A percentile compares a stretch with the other conserved stretches of the same genome.
Evolutionary conservation across 352 stramenopile species (phyloP).

Genomic region (Globisporangium viniferum): DNA sequence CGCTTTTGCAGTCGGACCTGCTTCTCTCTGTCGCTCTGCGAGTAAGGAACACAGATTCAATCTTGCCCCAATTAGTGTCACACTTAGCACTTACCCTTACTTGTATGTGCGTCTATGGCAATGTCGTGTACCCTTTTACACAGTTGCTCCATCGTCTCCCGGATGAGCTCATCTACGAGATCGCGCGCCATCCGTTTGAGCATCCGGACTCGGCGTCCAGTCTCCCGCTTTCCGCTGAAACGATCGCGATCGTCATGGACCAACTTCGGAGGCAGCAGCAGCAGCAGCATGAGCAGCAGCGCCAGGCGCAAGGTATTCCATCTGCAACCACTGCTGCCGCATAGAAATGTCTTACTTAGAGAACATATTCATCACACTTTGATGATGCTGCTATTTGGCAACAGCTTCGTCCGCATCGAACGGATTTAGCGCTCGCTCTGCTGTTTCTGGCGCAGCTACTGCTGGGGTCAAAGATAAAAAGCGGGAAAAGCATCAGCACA

Average conservation of each 20-base stretch:
- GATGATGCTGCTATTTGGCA: conserved; percentile 1
- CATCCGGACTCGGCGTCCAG: conserved; percentile 53
- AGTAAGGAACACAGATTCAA: conserved; percentile 19
- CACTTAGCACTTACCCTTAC: background rate
- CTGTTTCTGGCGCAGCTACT: background rate
- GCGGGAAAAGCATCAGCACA: conserved; percentile 2
- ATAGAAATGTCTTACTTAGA: conserved; percentile 1
- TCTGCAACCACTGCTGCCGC: conserved; percentile 6
- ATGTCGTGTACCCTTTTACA: background rate
- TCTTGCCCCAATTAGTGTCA: too few species aligned
- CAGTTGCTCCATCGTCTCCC: conserved; percentile 84
- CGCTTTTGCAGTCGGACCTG: conserved; percentile 75
- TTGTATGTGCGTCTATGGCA: conserved; percentile 2
- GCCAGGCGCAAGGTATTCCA: conserved; percentile 6
- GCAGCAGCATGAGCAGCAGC: conserved; percentile 17
- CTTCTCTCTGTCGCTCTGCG: conserved; percentile 84
- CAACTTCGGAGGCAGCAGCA: conserved; percentile 30
- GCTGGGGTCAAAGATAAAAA: conserved; percentile 7
- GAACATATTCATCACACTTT: background rate
- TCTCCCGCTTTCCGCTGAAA: conserved; percentile 53
- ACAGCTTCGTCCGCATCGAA: conserved; percentile 4
- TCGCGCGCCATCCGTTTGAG: conserved; percentile 80
- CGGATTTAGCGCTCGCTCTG: background rate
- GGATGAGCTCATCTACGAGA: conserved; percentile 83
- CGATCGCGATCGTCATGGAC: conserved; percentile 44